These are phyloP conservation scores for Chlorella sp. DNA, from an alignment of 139 green algal genomes.

Conservation along the genomic window DNA sequence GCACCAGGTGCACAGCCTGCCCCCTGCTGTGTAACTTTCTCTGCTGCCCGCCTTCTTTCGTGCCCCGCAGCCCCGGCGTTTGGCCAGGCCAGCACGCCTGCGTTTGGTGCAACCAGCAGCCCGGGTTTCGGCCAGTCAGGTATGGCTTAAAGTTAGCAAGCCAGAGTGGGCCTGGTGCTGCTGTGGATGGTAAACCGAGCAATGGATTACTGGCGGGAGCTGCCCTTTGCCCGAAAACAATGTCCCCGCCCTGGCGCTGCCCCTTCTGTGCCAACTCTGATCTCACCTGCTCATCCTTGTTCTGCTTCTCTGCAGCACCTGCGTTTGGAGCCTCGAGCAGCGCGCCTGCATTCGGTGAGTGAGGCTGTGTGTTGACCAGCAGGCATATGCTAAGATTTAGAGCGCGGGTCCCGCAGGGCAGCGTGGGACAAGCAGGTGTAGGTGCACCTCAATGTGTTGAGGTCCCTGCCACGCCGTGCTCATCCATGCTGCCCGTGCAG, in stretches of 20 bases:
- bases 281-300: not conserved
- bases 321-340: constrained; percentile 57
- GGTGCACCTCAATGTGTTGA: too few relatives aligned
- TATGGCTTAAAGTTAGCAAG: too few relatives aligned
- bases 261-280: too few relatives aligned
- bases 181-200: not conserved
- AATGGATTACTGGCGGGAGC: not conserved
- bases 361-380: too few relatives aligned
- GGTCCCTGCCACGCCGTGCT: too few relatives aligned
- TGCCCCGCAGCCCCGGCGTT: constrained; percentile 18
- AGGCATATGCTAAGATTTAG: too few relatives aligned
- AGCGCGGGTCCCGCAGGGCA: too few relatives aligned
- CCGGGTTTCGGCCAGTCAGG: constrained; percentile 41
- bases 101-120: constrained; percentile 38
- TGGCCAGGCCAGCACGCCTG: constrained; percentile 31
- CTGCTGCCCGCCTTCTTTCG: not conserved
- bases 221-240: too few relatives aligned
- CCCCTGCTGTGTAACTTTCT: too few relatives aligned
- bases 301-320: constrained; percentile 14
- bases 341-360: constrained; percentile 43
- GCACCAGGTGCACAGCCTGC: too few relatives aligned
- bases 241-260: too few relatives aligned
- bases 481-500: constrained; percentile 28
- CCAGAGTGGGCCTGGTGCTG: not conserved
- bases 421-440: too few relatives aligned